These are phyloP conservation scores for Pichia occidentalis DNA, from an alignment of 805 yeast species.

Conservation along the genomic window DNA sequence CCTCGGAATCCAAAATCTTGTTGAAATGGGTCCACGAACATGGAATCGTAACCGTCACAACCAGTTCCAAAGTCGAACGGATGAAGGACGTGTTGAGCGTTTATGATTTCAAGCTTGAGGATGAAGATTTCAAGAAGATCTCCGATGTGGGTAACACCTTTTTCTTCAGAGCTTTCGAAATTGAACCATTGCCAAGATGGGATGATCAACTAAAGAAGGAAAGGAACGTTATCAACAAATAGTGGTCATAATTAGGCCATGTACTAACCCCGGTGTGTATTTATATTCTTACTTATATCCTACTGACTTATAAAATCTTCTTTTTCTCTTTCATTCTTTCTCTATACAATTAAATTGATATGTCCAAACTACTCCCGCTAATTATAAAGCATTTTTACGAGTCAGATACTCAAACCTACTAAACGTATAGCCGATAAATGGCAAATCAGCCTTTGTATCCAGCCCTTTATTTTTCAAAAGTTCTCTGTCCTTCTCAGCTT, in stretches of 20 bases:
- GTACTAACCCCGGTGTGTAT: too few relatives aligned
- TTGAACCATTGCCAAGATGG: slow-evolving; percentile 17
- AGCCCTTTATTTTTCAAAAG: slow-evolving; percentile 38
- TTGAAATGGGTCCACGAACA: slow-evolving; percentile 39
- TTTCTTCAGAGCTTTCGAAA: slow-evolving; percentile 21
- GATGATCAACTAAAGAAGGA: slow-evolving; percentile 18
- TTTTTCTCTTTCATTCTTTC: too few relatives aligned
- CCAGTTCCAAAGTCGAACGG: slow-evolving; percentile 37
- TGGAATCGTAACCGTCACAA: slow-evolving; percentile 41
- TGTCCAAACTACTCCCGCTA: too few relatives aligned
- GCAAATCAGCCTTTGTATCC: slow-evolving; percentile 77
- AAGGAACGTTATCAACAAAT: slow-evolving; percentile 8
- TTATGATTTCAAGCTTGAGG: slow-evolving; percentile 30
- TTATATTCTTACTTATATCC: too few relatives aligned
- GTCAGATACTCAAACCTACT: slow-evolving; percentile 92
- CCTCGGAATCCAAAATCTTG: slow-evolving; percentile 35
- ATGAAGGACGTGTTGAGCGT: slow-evolving; percentile 32
- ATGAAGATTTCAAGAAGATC: slow-evolving; percentile 27
- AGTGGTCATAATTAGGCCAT: neutral
- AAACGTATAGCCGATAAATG: slow-evolving; percentile 95
- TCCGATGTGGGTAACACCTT: slow-evolving; percentile 22
- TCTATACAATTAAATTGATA: too few relatives aligned
- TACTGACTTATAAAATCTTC: too few relatives aligned
- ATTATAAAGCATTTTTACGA: slow-evolving; percentile 49
- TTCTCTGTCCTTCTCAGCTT: slow-evolving; percentile 62